phyloP scores from a whole-genome alignment of 1,284 basidiomycete species.

The Ceratobasidium sp. region DNA sequence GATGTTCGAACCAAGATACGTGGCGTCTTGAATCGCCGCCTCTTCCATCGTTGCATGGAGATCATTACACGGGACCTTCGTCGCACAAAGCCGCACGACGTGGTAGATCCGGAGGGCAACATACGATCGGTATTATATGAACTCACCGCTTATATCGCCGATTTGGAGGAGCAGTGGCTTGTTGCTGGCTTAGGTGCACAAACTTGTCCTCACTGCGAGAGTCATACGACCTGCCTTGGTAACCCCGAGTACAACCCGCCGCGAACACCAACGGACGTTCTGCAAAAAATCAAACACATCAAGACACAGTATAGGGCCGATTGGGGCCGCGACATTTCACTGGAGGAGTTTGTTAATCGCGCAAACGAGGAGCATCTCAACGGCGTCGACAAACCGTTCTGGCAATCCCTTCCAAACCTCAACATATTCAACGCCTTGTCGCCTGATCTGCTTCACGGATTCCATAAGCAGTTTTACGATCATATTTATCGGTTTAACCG shows the following conservation, averaged over 20 bases:
- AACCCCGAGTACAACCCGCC: constrained; percentile 6
- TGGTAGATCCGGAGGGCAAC: constrained; percentile 26
- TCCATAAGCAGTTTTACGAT: constrained; percentile 35
- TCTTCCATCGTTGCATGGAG: constrained; percentile 32
- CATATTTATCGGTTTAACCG: constrained; percentile 28
- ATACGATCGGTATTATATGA: constrained; percentile 16
- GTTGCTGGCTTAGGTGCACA: neutral
- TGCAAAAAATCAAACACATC: neutral
- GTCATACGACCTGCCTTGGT: constrained; percentile 14
- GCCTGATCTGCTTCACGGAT: constrained; percentile 34
- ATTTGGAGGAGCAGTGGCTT: constrained; percentile 29
- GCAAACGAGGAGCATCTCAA: constrained; percentile 20
- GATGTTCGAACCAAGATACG: constrained; percentile 5
- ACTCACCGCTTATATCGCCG: constrained; percentile 11
- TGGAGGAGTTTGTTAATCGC: neutral
- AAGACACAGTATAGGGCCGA: neutral
- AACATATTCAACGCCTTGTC: constrained; percentile 17
- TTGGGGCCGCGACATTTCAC: neutral
- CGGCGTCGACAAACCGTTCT: constrained; percentile 35
- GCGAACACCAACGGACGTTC: constrained; percentile 16
- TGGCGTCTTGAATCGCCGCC: constrained; percentile 1
- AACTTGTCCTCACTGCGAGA: constrained; percentile 26
- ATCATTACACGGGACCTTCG: constrained; percentile 9
- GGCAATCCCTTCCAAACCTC: constrained; percentile 7
- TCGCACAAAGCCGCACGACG: constrained; percentile 16